Base-by-base conservation (phyloP, 257 asterid species). In the Pogostemon cablin region DNA sequence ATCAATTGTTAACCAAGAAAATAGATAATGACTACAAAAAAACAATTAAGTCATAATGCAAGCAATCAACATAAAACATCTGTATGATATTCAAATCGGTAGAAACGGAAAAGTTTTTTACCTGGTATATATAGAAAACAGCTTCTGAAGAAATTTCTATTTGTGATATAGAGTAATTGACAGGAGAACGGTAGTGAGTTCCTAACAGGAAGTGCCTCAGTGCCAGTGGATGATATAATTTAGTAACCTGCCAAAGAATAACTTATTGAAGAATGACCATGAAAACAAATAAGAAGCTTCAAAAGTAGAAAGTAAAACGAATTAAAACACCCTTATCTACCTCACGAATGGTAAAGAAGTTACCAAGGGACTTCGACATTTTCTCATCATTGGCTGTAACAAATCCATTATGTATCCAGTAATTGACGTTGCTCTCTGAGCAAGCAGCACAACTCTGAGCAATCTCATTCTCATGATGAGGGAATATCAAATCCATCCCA, bases 401-500 rank as follows among this genome's bases (percentile, higher is more conserved):
- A 40, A 40, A 40, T 20, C 25, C 25, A 20, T 20, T 20, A 20
- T 20, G 25, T 20, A 20, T 20, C 25, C 25, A 20, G 25, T 20
- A 20, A 20, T 20, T 20, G 25, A 20, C 25, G 25, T 20, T 15
- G 15, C 15, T 15, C 15, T 15, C 15, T 15, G 15, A 15, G 15
- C 15, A 15, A 15, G 15, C 15, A 15, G 97, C 92, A 72, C 97
- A 88, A 57, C 95, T 90, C 77, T 88, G 98, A 32, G 98, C 97
- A 50, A 93, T 75, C 85, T 90, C 97, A 71, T 93, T 90, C 71
- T 93, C 97, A 57, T 90, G 98, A 74, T 87, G 98, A 46, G 97
- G 98, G 72, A 90, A 90, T 65, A 79, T 86, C 86, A 88, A 80
- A 83, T 93, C 98, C 95, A 90, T 88, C 67, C 97, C 98, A 55